These are phyloP conservation scores for Alternaria burnsii DNA, from an alignment of 2,329 filamentous ascomycete species.

Conservation along the genomic window DNA sequence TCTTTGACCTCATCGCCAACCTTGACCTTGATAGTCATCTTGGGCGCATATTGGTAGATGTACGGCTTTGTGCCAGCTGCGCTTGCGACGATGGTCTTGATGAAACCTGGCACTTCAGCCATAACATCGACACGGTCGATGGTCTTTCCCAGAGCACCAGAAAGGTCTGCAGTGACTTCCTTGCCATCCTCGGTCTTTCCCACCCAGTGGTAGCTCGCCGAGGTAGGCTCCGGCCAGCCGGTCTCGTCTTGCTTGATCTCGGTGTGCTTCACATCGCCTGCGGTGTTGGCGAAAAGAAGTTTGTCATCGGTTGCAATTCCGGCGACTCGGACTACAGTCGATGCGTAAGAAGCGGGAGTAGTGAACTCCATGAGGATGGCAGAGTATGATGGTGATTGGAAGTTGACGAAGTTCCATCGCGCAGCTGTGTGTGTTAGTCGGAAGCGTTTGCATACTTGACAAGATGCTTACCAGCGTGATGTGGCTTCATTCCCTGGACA, in stretches of 20 bases:
- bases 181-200: slow-evolving; percentile 81
- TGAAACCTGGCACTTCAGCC: slow-evolving; percentile 93
- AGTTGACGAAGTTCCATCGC: slow-evolving; percentile 92
- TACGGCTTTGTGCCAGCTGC: slow-evolving; percentile 95
- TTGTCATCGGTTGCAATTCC: slow-evolving; percentile 82
- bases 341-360: slow-evolving; percentile 91
- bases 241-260: slow-evolving; percentile 78
- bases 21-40: slow-evolving; percentile 81
- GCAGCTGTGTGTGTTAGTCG: slow-evolving; percentile 62
- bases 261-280: slow-evolving; percentile 73
- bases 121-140: slow-evolving; percentile 92
- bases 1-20: slow-evolving; percentile 79
- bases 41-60: slow-evolving; percentile 91
- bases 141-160: slow-evolving; percentile 72
- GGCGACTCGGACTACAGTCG: slow-evolving; percentile 82
- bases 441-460: not conserved
- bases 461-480: slow-evolving; percentile 76
- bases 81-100: slow-evolving; percentile 90
- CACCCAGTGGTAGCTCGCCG: slow-evolving; percentile 78
- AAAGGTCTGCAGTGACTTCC: slow-evolving; percentile 72
- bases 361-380: slow-evolving; percentile 96
- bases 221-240: slow-evolving; percentile 87
- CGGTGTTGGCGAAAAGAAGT: slow-evolving; percentile 75
- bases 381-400: slow-evolving; percentile 86
- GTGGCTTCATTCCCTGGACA: slow-evolving; percentile 98